Conservation (phyloP, 257 asterid genomes). For the Jaltomata sinuosa region DNA sequence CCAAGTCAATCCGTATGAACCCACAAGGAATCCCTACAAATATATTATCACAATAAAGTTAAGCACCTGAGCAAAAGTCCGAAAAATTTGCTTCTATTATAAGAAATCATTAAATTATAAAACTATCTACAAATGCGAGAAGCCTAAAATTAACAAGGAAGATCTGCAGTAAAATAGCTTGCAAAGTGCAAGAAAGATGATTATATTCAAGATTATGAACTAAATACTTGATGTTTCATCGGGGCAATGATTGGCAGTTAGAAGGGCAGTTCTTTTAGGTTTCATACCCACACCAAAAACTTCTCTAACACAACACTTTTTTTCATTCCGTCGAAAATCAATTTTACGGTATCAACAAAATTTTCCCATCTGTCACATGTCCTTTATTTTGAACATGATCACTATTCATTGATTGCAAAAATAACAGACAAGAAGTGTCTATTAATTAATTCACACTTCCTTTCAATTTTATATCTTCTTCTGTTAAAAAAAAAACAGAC, state of each 20-base stretch:
- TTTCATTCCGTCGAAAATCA: too few species aligned
- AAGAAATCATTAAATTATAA: background rate
- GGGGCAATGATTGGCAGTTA: background rate
- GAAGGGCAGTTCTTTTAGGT: background rate
- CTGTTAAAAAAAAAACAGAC: background rate
- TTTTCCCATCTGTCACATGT: background rate
- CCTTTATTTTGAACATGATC: background rate
- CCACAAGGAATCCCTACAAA: conserved; percentile 85
- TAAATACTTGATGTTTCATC: background rate
- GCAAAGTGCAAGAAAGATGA: background rate
- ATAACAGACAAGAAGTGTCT: background rate
- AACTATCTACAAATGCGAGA: background rate
- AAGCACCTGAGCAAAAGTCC: background rate
- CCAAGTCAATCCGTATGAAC: conserved; percentile 97
- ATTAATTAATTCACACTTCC: background rate
- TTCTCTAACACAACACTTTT: background rate
- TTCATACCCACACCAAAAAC: background rate
- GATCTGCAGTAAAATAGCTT: background rate
- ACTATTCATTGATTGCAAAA: background rate
- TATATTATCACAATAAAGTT: background rate
- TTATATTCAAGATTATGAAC: background rate
- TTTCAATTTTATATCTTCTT: background rate
- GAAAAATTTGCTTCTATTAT: background rate
- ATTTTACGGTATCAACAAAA: too few species aligned
- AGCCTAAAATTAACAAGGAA: background rate